Evolutionary conservation across 305 asterid genomes (phyloP).

Genomic region (Plantago lanceolata): DNA sequence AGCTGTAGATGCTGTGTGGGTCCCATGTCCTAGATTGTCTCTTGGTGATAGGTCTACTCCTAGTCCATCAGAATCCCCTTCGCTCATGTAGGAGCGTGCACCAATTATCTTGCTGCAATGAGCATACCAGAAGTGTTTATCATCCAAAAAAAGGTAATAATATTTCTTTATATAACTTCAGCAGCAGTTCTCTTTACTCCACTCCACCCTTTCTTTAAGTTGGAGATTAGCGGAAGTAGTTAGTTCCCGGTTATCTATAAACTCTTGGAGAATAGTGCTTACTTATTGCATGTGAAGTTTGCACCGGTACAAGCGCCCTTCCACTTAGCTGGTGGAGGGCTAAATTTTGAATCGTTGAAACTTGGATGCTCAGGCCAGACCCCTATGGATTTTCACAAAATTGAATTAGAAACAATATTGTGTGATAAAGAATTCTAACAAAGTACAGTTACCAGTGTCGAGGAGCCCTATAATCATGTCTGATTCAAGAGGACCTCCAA

Average conservation of each 20-base stretch:
- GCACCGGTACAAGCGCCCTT: conserved; percentile 52
- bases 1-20: conserved; percentile 59
- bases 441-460: conserved; percentile 40
- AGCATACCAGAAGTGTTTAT: not conserved
- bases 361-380: conserved; percentile 69
- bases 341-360: conserved; percentile 37
- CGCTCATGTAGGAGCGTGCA: conserved; percentile 41
- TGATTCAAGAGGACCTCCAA: conserved; percentile 35
- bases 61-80: not conserved
- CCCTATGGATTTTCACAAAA: not conserved
- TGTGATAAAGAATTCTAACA: not conserved
- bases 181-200: not conserved
- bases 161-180: not conserved
- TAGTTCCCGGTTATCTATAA: too few species aligned
- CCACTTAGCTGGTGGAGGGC: conserved; percentile 57
- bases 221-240: too few species aligned
- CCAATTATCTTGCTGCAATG: conserved; percentile 52
- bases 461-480: conserved; percentile 54
- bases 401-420: too few species aligned
- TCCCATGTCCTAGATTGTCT: conserved; percentile 56
- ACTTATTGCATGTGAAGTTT: conserved; percentile 78
- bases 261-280: conserved; percentile 2
- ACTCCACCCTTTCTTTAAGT: too few species aligned
- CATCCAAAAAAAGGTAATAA: not conserved
- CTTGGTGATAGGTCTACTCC: conserved; percentile 37